Evolutionary conservation across 331 rosid genomes (phyloP), one percentile per base, ranked within the genome.

Genomic region (Malus hybrid): DNA sequence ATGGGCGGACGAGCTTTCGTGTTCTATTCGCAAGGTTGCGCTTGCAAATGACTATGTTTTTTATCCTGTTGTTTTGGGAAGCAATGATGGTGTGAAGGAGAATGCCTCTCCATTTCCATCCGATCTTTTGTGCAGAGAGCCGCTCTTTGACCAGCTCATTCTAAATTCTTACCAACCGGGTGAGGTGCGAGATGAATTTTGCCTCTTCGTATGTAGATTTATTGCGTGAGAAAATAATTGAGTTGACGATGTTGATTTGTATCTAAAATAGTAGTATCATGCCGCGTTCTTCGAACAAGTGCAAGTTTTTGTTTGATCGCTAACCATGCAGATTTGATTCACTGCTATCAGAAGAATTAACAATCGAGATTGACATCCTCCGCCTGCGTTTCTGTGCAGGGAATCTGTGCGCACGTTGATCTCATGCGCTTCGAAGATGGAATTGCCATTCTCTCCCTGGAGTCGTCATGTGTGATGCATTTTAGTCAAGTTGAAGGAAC

Each of bases 351-450:
- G 7, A 13, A 32, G 48, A 42, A 42, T 2, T 58, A 22, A 36
- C 16, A 34, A 18, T 15, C 7, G 29, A 32, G 66, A 30, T 22
- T 70, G 28, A 30, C 30, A 30, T 62, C 39, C 34, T 10, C 46
- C 15, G 5, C 53, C 70, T 29, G 63, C 66, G 2, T 56, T 9
- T 73, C 20, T 70, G 29, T 80, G 74, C 80, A 89, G 89, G 99
- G 99, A 5, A 94, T 94, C 22, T 78, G 92, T 77, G 85, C 97
- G 4, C 99, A 94, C 70, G 86, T 92, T 18, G 97, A 94, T 71
- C 93, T 94, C n/a, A 55, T 94, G 85, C 87, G 96, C 18, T 94
- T 94, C 75, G 93, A 94, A 77, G 99, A 94, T 77, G 99, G 89
- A 63, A 94, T 94, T 81, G 97, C 93, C 66, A 88, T 94, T 3